Conservation (phyloP, 805 yeast genomes). For the Maudiozyma pseudohumilis region DNA sequence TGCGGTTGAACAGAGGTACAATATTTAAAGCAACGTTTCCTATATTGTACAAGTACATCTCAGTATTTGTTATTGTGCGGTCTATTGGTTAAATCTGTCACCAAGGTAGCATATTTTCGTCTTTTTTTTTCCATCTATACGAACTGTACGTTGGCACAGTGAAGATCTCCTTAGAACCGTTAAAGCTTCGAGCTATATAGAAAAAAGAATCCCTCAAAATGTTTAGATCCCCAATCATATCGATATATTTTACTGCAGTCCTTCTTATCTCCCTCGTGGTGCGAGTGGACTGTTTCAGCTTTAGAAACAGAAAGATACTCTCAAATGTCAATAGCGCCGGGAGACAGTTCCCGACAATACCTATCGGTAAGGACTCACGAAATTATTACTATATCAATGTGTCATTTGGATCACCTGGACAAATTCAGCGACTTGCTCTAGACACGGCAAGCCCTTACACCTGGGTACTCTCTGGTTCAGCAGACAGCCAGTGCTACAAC, state of each 20-base stretch:
- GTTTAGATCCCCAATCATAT: too few relatives aligned
- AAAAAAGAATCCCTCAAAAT: too few relatives aligned
- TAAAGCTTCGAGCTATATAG: too few relatives aligned
- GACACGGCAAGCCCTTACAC: conserved; percentile 33
- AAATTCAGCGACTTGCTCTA: conserved; percentile 23
- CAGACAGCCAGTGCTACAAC: conserved; percentile 6
- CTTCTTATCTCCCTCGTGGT: neutral
- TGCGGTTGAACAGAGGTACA: too few relatives aligned
- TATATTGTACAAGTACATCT: too few relatives aligned
- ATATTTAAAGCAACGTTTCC: too few relatives aligned
- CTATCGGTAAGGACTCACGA: conserved; percentile 16
- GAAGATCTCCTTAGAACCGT: too few relatives aligned
- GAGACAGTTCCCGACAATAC: conserved; percentile 14
- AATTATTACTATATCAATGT: conserved; percentile 27
- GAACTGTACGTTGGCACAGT: too few relatives aligned
- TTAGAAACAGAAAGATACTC: neutral
- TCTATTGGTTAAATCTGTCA: too few relatives aligned
- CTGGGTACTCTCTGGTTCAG: conserved; percentile 26
- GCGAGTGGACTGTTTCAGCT: neutral
- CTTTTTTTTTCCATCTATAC: too few relatives aligned
- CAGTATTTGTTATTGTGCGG: too few relatives aligned
- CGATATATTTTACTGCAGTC: neutral
- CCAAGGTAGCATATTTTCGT: too few relatives aligned
- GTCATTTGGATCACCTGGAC: conserved; percentile 27
- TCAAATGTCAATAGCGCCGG: neutral